Percentiles rank a stretch among this genome's conserved stretches.
Conservation (phyloP, 73 alveolate genomes). For the Uronychia setigera region DNA sequence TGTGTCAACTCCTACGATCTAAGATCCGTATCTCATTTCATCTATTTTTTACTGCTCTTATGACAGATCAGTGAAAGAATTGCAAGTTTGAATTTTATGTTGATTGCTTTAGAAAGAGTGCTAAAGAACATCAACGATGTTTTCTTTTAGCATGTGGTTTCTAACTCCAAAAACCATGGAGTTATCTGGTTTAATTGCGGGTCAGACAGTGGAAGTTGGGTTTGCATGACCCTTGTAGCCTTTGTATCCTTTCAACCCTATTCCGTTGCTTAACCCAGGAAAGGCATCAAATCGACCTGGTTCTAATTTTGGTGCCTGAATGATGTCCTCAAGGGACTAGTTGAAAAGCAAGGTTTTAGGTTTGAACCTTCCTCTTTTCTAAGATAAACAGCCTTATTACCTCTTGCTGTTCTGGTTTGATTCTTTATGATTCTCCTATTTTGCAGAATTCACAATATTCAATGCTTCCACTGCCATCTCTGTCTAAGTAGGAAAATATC, state of each 20-base stretch:
- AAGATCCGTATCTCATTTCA: too few relatives aligned
- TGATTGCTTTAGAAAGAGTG: not conserved
- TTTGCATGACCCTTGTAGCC: not conserved
- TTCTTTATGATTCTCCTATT: not conserved
- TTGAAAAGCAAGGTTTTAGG: not conserved
- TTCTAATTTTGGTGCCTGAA: not conserved
- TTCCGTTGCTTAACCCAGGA: not conserved
- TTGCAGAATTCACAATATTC: not conserved
- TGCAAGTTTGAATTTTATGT: too few relatives aligned
- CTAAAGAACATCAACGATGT: not conserved
- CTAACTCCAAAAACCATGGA: not conserved
- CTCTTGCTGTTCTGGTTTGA: not conserved
- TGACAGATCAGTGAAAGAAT: too few relatives aligned
- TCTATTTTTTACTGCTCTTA: not conserved
- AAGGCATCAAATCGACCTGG: not conserved
- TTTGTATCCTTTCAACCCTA: not conserved
- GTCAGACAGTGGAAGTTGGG: not conserved
- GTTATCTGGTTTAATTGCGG: not conserved
- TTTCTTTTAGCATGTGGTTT: not conserved
- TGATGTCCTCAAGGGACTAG: not conserved
- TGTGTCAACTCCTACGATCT: not conserved
- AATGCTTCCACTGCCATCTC: constrained; percentile 1
- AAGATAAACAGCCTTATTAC: not conserved
- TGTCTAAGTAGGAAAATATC: not conserved
- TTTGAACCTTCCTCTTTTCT: not conserved